phyloP scores from a whole-genome alignment of 2,329 filamentous ascomycete species.

The Curvularia hawaiiensis region DNA sequence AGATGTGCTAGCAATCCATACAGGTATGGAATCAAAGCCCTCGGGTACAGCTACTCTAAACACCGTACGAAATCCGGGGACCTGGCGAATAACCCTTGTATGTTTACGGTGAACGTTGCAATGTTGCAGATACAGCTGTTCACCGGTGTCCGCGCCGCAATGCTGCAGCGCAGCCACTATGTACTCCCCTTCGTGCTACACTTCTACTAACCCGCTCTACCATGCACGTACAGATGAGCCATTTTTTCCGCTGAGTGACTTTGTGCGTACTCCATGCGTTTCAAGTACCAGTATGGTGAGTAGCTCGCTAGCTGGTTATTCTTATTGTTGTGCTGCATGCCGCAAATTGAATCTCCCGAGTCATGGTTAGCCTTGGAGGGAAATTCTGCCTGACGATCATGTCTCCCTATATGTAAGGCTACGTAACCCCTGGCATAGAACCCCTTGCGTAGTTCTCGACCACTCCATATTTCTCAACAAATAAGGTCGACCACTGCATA shows the following conservation, averaged over 20 bases:
- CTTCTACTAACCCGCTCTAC: neutral
- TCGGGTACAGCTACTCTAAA: neutral
- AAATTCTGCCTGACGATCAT: neutral
- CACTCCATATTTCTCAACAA: neutral
- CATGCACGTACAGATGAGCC: neutral
- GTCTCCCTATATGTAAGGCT: neutral
- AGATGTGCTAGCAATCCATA: neutral
- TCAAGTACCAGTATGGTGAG: neutral
- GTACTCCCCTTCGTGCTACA: neutral
- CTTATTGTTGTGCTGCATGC: neutral
- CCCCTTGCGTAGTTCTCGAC: neutral
- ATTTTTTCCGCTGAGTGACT: neutral
- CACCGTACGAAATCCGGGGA: neutral
- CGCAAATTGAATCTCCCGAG: neutral
- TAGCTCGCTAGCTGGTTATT: neutral
- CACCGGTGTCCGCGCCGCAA: neutral
- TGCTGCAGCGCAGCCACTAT: neutral
- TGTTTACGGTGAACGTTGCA: neutral
- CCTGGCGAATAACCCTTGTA: neutral
- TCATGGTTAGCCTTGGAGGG: neutral
- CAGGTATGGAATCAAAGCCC: neutral
- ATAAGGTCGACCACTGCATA: neutral
- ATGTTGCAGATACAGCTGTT: neutral
- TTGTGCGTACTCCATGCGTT: neutral
- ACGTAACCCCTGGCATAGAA: conserved; percentile 3